Evolutionary conservation across 331 rosid species (phyloP), one percentile per base, ranked within the genome.

Genomic region (Malus hybrid): DNA sequence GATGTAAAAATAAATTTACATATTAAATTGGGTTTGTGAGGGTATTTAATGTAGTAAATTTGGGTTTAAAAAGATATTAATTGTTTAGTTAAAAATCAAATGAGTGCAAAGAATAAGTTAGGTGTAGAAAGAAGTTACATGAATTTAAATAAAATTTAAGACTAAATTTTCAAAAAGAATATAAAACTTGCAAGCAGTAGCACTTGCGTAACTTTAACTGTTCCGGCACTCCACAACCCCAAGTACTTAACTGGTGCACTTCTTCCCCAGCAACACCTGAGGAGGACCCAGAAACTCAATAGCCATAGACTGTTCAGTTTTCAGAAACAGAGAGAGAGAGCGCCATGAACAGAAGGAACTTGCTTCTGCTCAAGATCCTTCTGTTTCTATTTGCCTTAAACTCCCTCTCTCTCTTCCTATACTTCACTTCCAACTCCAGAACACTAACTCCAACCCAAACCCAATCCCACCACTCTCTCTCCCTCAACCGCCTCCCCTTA

Each of bases 361-460:
- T 70, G 16, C 70, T 71, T 42, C 63, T 91, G 33, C 68, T 83
- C 34, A 84, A 77, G 83, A 82, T 82, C 74, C 72, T 93, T 5
- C 5, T 91, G 68, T 76, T 89, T 76, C 90, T 93, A 83, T 83
- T 93, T 64, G 72, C 77, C 70, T 36, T 91, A 16, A 93, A 93
- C 81, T 80, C 84, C 14, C 4, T 90, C 82, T 86, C 86, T 68
- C 84, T 89, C 68, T 74, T 6, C 73, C 57, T 89, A 18, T 86
- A 86, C 89, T 88, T 86, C 82, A 56, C 77, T 19, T 67, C 81
- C 71, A 79, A 82, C 79, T 66, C 81, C 81, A 39, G 69, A 73
- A 14, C 74, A 19, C 7, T 58, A n/a, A 19, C 75, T 42, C 46
- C 76, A 15, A 34, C 28, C 73, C 75, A 36, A 12, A 30, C 30